Evolutionary conservation across 306 rosid genomes (phyloP).

Genomic region (Gastrolobium villosum): DNA sequence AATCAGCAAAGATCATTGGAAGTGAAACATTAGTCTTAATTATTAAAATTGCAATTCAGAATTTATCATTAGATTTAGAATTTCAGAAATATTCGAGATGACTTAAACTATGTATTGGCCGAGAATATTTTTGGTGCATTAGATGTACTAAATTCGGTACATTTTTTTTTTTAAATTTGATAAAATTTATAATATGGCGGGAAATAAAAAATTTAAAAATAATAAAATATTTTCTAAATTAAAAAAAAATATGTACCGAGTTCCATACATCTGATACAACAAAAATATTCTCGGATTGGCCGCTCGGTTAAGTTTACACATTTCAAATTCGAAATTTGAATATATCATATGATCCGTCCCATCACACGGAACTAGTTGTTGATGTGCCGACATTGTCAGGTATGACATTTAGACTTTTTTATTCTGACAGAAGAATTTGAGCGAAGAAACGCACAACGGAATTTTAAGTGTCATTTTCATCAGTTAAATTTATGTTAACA

Average conservation of each 20-base stretch:
- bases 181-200: no score
- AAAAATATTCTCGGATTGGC: no score
- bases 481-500: conserved; percentile 33
- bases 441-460: conserved; percentile 17
- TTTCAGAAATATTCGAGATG: not conserved
- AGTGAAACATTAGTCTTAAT: not conserved
- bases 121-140: no score
- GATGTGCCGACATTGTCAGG: conserved; percentile 44
- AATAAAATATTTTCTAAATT: no score
- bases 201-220: no score
- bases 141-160: no score
- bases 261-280: no score
- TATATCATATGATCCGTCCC: conserved; percentile 40
- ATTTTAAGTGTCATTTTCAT: conserved; percentile 51
- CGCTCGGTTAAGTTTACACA: conserved; percentile 12
- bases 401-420: not conserved
- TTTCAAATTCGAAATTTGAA: conserved; percentile 32
- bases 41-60: not conserved
- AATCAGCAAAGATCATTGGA: conserved; percentile 2
- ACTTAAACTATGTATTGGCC: conserved; percentile 29
- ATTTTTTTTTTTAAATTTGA: no score
- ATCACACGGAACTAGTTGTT: conserved; percentile 40
- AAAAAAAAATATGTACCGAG: no score
- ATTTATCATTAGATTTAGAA: not conserved
- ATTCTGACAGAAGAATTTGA: not conserved